Conservation (phyloP, 345 rosid genomes). For the Eucalyptus marginata region DNA sequence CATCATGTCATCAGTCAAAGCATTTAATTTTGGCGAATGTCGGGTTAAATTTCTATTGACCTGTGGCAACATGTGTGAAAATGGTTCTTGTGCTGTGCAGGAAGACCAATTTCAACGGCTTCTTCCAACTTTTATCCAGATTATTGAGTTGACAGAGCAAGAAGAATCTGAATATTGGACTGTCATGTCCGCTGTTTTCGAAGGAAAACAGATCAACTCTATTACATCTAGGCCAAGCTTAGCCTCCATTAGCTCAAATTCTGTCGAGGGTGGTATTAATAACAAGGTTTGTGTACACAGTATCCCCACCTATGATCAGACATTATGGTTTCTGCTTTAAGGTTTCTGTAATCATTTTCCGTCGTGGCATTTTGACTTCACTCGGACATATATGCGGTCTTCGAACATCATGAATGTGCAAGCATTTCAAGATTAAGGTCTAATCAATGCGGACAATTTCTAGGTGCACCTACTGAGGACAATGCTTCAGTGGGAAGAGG, state of each 20-base stretch:
- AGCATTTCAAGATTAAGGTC: neutral
- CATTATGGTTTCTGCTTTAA: neutral
- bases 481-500: constrained; percentile 74
- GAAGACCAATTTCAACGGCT: constrained; percentile 66
- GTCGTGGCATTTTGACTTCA: neutral
- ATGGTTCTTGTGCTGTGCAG: constrained; percentile 13
- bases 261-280: constrained; percentile 44
- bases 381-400: neutral
- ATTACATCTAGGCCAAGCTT: constrained; percentile 11
- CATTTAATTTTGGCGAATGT: neutral
- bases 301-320: neutral
- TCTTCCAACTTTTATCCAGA: constrained; percentile 63
- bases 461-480: constrained; percentile 59
- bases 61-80: neutral
- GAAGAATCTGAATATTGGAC: constrained; percentile 63
- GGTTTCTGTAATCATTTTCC: neutral
- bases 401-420: neutral
- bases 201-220: constrained; percentile 44
- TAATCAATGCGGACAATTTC: neutral
- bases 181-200: constrained; percentile 51
- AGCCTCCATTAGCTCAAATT: constrained; percentile 15
- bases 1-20: neutral
- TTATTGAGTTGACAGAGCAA: constrained; percentile 42
- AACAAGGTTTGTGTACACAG: constrained; percentile 37
- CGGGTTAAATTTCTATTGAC: neutral